A percentile compares a stretch with the other conserved stretches of the same genome.
phyloP scores from a whole-genome alignment of 257 asterid species.

The Phtheirospermum japonicum region DNA sequence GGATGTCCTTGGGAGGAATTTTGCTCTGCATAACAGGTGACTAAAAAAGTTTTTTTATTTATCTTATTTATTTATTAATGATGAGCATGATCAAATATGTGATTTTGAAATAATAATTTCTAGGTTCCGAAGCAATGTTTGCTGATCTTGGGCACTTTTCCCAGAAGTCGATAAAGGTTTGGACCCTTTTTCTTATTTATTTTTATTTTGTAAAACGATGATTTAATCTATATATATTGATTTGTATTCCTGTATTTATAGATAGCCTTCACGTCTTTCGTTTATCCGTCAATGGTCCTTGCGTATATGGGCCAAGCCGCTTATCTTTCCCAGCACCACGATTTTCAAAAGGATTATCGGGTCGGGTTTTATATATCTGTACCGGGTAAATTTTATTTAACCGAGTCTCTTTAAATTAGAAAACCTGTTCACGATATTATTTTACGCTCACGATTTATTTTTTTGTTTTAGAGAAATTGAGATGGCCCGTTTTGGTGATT shows the following conservation, averaged over 20 bases:
- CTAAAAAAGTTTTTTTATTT: not conserved
- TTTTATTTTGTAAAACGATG: too few relatives aligned
- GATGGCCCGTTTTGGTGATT: constrained; percentile 86
- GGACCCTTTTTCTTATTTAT: too few relatives aligned
- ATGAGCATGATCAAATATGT: not conserved
- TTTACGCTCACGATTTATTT: constrained; percentile 1
- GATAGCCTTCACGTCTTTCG: constrained; percentile 75
- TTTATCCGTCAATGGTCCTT: constrained; percentile 77
- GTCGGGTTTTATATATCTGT: constrained; percentile 89
- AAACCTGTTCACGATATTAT: not conserved
- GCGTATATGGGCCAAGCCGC: constrained; percentile 99
- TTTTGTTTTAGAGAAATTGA: constrained; percentile 39
- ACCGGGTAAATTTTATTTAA: constrained; percentile 52
- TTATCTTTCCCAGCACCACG: constrained; percentile 72
- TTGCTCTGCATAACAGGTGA: constrained; percentile 82
- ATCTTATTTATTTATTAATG: not conserved
- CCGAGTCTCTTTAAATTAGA: not conserved
- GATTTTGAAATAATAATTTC: constrained; percentile 22
- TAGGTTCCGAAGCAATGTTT: constrained; percentile 99
- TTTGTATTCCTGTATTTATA: constrained; percentile 26
- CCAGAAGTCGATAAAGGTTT: constrained; percentile 82
- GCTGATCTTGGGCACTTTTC: constrained; percentile 95
- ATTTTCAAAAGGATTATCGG: constrained; percentile 31
- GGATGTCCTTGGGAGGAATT: constrained; percentile 89
- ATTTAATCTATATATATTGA: not conserved